These are phyloP conservation scores for Ophiostoma himal-ulmi DNA, from an alignment of 2,329 filamentous ascomycete genomes.

Conservation along the genomic window DNA sequence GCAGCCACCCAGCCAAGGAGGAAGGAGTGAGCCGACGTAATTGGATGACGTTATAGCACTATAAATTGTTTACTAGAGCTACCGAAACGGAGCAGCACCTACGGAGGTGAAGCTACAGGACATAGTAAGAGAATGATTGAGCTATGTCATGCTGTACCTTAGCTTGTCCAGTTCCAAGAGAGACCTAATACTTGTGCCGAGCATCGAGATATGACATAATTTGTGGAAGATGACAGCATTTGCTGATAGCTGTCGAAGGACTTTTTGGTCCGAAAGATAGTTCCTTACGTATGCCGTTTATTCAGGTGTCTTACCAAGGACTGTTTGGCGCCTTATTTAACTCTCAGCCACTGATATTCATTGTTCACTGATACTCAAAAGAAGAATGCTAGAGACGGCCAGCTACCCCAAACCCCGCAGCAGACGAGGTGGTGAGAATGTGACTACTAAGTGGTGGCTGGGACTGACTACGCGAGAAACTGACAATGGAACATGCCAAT, in stretches of 20 bases:
- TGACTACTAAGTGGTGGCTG: not conserved
- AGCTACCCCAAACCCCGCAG: constrained; percentile 5
- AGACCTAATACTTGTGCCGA: not conserved
- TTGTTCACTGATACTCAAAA: no score
- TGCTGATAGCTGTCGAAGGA: not conserved
- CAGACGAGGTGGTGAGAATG: not conserved
- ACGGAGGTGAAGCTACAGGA: not conserved
- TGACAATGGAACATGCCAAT: not conserved
- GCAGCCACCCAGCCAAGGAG: not conserved
- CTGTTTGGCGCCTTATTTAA: no score
- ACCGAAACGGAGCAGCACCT: not conserved
- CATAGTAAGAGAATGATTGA: no score
- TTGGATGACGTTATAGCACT: not conserved
- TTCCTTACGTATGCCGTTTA: not conserved
- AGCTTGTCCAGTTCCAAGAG: not conserved
- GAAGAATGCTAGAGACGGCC: not conserved
- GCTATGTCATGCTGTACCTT: no score
- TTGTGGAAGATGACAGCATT: not conserved
- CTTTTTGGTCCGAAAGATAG: not conserved
- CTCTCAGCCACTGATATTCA: no score
- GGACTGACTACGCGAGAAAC: not conserved
- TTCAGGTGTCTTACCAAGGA: not conserved
- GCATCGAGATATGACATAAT: not conserved
- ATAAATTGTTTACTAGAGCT: not conserved
- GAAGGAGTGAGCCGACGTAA: not conserved